Evolutionary conservation across 345 rosid genomes (phyloP).

Genomic region (Alliaria petiolata): DNA sequence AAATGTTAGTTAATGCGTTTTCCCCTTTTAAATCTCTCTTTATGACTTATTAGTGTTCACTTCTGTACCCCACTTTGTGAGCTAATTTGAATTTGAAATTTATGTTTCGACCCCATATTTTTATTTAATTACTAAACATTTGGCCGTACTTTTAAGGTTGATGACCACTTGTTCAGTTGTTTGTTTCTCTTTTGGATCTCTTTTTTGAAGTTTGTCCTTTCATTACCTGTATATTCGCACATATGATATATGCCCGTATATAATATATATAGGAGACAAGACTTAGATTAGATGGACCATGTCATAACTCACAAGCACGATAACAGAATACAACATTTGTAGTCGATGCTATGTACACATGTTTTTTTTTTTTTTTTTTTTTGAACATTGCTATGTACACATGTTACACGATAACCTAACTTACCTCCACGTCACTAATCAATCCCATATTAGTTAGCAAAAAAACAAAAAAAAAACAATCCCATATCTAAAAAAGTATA

Average conservation of each 20-base stretch:
- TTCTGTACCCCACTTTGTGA: constrained; percentile 30
- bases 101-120: constrained; percentile 3
- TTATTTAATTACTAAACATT: constrained; percentile 11
- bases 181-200: background rate
- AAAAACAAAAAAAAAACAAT: too few relatives aligned
- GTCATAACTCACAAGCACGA: constrained; percentile 15
- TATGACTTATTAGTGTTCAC: constrained; percentile 25
- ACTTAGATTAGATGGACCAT: constrained; percentile 19
- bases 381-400: too few relatives aligned
- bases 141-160: constrained; percentile 10
- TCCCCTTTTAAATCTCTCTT: constrained; percentile 20
- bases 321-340: constrained; percentile 20
- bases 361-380: too few relatives aligned
- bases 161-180: constrained; percentile 6
- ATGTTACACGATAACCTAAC: constrained; percentile 30
- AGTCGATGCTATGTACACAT: constrained; percentile 4
- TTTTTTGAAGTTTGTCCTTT: background rate
- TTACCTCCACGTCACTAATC: constrained; percentile 22
- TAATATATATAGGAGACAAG: constrained; percentile 21
- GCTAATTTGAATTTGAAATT: constrained; percentile 1
- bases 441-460: too few relatives aligned
- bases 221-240: background rate
- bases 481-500: too few relatives aligned
- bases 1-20: background rate
- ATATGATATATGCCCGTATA: too few relatives aligned